Evolutionary conservation across 805 yeast species (phyloP).

Genomic region (Pichia heedii): DNA sequence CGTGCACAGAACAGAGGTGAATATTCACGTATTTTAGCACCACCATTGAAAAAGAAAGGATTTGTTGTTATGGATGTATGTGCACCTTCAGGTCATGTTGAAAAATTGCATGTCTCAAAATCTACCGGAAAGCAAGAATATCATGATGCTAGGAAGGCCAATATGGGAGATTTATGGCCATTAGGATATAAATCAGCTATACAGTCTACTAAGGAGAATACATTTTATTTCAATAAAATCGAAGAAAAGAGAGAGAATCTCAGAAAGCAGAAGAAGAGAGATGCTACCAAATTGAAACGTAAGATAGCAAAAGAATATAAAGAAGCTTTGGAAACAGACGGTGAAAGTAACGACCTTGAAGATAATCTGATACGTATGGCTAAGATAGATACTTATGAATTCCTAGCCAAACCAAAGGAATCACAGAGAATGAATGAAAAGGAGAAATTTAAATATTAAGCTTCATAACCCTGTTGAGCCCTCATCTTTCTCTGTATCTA

Average conservation of each 20-base stretch:
- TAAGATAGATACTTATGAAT: slow-evolving; percentile 21
- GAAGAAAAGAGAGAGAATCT: slow-evolving; percentile 27
- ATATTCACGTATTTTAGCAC: slow-evolving; percentile 67
- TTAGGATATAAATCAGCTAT: slow-evolving; percentile 49
- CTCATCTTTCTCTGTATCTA: too few relatives aligned
- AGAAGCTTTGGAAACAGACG: slow-evolving; percentile 16
- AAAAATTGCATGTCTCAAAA: slow-evolving; percentile 81
- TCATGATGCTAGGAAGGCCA: slow-evolving; percentile 83
- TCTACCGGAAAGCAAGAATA: slow-evolving; percentile 65
- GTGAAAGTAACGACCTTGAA: slow-evolving; percentile 15
- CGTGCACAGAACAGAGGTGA: slow-evolving; percentile 24
- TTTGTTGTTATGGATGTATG: slow-evolving; percentile 77
- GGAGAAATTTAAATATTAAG: slow-evolving; percentile 12
- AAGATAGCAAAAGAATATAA: slow-evolving; percentile 19
- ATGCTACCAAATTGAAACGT: slow-evolving; percentile 18
- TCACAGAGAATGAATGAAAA: slow-evolving; percentile 17
- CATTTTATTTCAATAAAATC: slow-evolving; percentile 24
- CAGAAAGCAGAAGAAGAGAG: slow-evolving; percentile 19
- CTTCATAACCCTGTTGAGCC: not conserved
- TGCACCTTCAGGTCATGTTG: slow-evolving; percentile 69
- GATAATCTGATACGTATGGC: slow-evolving; percentile 18
- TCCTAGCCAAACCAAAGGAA: slow-evolving; percentile 22
- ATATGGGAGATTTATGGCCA: slow-evolving; percentile 86
- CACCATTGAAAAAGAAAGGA: slow-evolving; percentile 71
- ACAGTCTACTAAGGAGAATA: slow-evolving; percentile 28